These are phyloP conservation scores for Zoysia matrella DNA, from an alignment of 202 grass and related monocot genomes.

Conservation along the genomic window DNA sequence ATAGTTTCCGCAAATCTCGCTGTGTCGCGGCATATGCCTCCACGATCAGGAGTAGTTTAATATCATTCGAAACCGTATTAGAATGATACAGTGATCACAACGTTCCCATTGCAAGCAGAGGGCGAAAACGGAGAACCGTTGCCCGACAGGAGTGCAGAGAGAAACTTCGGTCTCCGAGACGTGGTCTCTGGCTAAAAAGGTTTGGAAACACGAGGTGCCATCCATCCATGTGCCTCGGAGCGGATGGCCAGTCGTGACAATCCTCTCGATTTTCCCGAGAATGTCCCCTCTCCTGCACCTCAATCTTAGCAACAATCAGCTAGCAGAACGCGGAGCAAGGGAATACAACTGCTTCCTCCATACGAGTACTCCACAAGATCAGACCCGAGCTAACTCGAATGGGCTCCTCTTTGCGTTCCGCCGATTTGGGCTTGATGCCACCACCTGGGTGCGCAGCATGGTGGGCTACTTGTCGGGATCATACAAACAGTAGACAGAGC, in stretches of 20 bases:
- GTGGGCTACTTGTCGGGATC: background rate
- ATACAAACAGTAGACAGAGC: too few species aligned
- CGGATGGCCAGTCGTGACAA: slow-evolving; percentile 27
- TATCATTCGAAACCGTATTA: background rate
- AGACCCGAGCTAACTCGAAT: slow-evolving; percentile 36
- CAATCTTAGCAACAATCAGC: slow-evolving; percentile 24
- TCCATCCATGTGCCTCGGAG: slow-evolving; percentile 39
- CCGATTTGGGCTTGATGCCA: slow-evolving; percentile 10
- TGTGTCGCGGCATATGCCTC: background rate
- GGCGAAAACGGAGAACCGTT: slow-evolving; percentile 21
- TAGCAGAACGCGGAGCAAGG: slow-evolving; percentile 27
- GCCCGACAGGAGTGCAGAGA: slow-evolving; percentile 33
- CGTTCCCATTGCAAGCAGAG: background rate
- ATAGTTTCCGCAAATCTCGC: background rate
- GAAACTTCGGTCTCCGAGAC: slow-evolving; percentile 37
- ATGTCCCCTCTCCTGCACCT: slow-evolving; percentile 39
- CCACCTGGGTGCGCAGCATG: background rate
- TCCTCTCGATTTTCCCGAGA: slow-evolving; percentile 40
- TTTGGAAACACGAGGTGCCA: slow-evolving; percentile 42
- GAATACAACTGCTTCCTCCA: slow-evolving; percentile 39
- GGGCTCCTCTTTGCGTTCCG: background rate
- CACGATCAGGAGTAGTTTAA: background rate
- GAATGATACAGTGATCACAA: background rate
- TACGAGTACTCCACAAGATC: background rate
- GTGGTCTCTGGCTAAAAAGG: background rate